These are phyloP conservation scores for Spironucleus salmonicida DNA, from an alignment of 208 protist species.

Conservation along the genomic window DNA sequence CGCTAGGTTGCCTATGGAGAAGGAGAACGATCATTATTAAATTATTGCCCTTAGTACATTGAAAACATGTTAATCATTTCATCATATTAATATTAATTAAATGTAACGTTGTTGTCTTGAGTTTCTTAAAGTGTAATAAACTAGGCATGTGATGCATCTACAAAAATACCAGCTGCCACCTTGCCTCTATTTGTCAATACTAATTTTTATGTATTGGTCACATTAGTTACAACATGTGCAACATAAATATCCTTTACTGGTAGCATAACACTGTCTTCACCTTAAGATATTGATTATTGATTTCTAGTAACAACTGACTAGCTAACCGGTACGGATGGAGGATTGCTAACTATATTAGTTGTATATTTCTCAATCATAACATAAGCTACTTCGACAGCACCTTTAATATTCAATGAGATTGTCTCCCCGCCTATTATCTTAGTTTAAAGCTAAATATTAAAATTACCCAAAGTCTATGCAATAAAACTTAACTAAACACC, in stretches of 20 bases:
- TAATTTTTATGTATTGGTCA: background rate
- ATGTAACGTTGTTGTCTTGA: background rate
- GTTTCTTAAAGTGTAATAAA: background rate
- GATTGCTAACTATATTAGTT: background rate
- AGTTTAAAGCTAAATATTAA: background rate
- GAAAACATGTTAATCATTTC: background rate
- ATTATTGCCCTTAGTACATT: background rate
- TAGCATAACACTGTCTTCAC: background rate
- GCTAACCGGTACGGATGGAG: background rate
- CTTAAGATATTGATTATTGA: background rate
- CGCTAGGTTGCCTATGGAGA: background rate
- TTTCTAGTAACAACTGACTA: background rate
- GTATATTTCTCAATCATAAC: background rate
- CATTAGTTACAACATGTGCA: background rate
- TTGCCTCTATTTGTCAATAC: background rate
- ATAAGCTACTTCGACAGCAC: background rate
- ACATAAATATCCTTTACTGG: background rate
- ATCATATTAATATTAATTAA: background rate
- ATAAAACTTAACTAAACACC: background rate
- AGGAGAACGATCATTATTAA: background rate
- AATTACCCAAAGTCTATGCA: background rate
- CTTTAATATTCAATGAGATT: background rate
- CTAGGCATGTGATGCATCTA: background rate
- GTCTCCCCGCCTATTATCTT: constrained; percentile 17
- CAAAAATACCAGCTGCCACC: constrained; percentile 14